Conservation (phyloP, 345 rosid species). For the Hibiscus trionum region DNA sequence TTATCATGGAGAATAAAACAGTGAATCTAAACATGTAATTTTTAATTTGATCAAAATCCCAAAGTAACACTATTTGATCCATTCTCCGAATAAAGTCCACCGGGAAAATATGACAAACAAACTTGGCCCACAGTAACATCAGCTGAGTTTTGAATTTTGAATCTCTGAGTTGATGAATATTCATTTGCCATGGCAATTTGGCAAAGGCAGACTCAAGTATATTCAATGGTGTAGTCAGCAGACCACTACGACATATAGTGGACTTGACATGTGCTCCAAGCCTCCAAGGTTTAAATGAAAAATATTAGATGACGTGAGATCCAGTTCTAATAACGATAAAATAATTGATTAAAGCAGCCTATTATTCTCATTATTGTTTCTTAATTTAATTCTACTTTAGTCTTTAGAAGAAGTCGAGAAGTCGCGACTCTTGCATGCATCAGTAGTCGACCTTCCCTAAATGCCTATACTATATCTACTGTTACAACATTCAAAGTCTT, state of each 20-base stretch:
- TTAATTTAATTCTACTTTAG: not conserved
- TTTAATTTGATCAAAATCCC: no score
- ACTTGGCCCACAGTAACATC: no score
- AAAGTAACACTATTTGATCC: no score
- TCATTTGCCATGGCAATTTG: not conserved
- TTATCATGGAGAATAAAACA: no score
- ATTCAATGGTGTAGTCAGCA: not conserved
- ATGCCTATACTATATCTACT: no score
- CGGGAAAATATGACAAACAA: no score
- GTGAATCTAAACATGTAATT: no score
- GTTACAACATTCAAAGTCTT: no score
- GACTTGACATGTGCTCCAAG: not conserved
- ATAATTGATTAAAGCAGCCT: not conserved
- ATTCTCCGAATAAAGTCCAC: no score
- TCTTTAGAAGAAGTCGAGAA: not conserved
- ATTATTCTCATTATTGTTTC: not conserved
- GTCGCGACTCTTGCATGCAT: not conserved
- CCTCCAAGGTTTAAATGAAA: not conserved
- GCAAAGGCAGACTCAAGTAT: not conserved
- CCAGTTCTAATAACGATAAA: not conserved
- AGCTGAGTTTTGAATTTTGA: no score
- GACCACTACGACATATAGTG: slow-evolving; percentile 7
- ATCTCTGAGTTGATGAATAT: not conserved
- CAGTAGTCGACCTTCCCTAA: not conserved
- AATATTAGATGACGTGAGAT: not conserved